Evolutionary conservation across 495 filamentous ascomycete genomes (phyloP), one percentile per base, ranked within the genome.

Genomic region (Opeltia flavorubescens): DNA sequence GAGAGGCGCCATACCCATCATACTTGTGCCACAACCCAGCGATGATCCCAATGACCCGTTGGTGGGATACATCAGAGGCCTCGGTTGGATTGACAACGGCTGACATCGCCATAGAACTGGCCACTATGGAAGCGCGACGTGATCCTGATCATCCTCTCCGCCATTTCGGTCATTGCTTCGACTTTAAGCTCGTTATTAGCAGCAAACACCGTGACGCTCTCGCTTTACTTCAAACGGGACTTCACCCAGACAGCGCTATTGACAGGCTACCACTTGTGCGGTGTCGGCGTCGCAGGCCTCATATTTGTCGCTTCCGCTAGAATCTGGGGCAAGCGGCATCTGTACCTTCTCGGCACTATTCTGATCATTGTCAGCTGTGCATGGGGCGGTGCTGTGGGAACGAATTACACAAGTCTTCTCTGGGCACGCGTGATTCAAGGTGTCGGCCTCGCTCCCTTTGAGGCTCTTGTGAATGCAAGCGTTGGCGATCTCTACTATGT

Each of bases 291-390:
- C 17, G 80, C 84, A 5, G 86, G 83, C 7, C 75, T 89, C 53
- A 61, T 94, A 21, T 84, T 88, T 56, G 88, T 95, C 6, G 83
- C 89, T 0, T 83, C 81, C 1, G 85, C 86, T n/a, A 73, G 87
- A 43, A 77, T 95, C 52, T 94, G 84, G 83, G 89, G 89, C 24
- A 95, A 94, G 60, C 72, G 89, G 15, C 89, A 95, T 68, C 60
- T 84, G 4, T 95, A 89, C 61, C 54, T 95, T 20, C 55, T 87
- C n/a, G 89, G 84, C 0, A 80, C 81, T 18, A 34, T 86, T 15
- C 67, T 94, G 50, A 68, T 94, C 52, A 71, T 89, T 23, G 59
- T 71, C 21, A 83, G 82, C 38, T 76, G 76, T 48, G 72, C 73
- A 2, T 95, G 89, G 89, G 86, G 75, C 21, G 89, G 87, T n/a